Conservation (phyloP, 2,329 filamentous ascomycete genomes). For the Neofusicoccum kwambonambiense region DNA sequence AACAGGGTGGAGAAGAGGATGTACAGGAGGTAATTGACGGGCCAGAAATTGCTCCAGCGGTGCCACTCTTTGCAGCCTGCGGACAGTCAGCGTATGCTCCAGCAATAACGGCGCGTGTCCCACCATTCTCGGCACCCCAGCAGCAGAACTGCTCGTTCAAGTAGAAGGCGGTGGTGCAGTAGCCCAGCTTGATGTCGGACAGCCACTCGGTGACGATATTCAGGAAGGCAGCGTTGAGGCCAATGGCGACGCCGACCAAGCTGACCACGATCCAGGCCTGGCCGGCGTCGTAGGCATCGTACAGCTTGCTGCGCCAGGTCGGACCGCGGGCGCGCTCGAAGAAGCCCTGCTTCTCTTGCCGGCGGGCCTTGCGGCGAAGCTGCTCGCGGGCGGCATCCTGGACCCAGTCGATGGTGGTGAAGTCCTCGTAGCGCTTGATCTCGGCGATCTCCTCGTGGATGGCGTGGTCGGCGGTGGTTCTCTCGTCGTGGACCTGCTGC, state of each 20-base stretch:
- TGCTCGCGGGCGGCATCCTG: slow-evolving; percentile 94
- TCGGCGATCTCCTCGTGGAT: slow-evolving; percentile 95
- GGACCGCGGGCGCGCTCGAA: slow-evolving; percentile 67
- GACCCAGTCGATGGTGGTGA: slow-evolving; percentile 98
- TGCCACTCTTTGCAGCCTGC: slow-evolving; percentile 84
- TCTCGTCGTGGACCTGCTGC: slow-evolving; percentile 56
- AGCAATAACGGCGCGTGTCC: slow-evolving; percentile 16
- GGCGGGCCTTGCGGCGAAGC: slow-evolving; percentile 71
- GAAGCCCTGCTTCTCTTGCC: slow-evolving; percentile 69
- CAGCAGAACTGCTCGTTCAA: slow-evolving; percentile 97
- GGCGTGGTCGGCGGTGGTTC: slow-evolving; percentile 61
- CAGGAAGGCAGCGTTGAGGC: slow-evolving; percentile 85
- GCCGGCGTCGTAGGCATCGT: slow-evolving; percentile 89
- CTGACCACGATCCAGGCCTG: slow-evolving; percentile 98
- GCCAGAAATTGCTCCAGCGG: slow-evolving; percentile 75
- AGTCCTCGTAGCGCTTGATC: slow-evolving; percentile 98
- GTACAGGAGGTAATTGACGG: slow-evolving; percentile 84
- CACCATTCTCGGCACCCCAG: slow-evolving; percentile 88
- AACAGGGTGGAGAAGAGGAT: slow-evolving; percentile 81
- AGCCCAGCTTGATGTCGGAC: slow-evolving; percentile 91
- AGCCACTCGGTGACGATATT: slow-evolving; percentile 98
- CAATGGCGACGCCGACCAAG: slow-evolving; percentile 87
- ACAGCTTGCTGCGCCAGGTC: slow-evolving; percentile 78
- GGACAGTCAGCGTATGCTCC: neutral
- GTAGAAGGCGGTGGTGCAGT: slow-evolving; percentile 94